Conservation (phyloP, 345 rosid species). For the Murraya koenigii region DNA sequence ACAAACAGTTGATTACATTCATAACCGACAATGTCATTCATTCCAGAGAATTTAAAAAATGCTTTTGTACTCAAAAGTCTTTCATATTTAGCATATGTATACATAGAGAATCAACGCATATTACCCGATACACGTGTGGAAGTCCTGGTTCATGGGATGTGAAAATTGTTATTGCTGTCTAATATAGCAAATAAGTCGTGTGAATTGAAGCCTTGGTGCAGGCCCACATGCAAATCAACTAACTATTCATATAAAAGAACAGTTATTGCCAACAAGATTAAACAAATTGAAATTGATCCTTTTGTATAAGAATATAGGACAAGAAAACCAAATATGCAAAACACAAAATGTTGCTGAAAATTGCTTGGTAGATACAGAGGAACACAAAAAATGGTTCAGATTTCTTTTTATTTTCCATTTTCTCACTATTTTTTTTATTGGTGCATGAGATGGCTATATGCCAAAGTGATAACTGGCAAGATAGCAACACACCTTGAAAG, state of each 20-base stretch:
- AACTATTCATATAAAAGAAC: neutral
- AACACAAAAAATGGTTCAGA: constrained; percentile 6
- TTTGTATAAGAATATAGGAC: no score
- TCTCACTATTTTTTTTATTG: neutral
- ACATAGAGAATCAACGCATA: neutral
- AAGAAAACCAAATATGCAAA: neutral
- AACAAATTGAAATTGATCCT: no score
- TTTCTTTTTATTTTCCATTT: neutral
- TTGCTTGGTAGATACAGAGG: neutral
- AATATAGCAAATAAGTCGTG: neutral
- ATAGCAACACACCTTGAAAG: neutral
- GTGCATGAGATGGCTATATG: neutral
- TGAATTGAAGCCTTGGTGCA: neutral
- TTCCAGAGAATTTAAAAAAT: neutral
- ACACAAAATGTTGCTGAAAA: neutral
- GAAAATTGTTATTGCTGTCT: neutral
- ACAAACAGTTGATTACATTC: neutral
- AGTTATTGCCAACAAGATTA: no score
- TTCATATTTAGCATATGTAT: no score
- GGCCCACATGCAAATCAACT: neutral
- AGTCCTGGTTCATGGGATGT: neutral
- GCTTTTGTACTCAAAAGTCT: no score
- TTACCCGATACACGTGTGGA: neutral
- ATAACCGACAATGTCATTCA: neutral
- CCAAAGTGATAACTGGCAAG: neutral